These are phyloP conservation scores for Boletus sp. DNA, from an alignment of 768 basidiomycete species.

Conservation along the genomic window DNA sequence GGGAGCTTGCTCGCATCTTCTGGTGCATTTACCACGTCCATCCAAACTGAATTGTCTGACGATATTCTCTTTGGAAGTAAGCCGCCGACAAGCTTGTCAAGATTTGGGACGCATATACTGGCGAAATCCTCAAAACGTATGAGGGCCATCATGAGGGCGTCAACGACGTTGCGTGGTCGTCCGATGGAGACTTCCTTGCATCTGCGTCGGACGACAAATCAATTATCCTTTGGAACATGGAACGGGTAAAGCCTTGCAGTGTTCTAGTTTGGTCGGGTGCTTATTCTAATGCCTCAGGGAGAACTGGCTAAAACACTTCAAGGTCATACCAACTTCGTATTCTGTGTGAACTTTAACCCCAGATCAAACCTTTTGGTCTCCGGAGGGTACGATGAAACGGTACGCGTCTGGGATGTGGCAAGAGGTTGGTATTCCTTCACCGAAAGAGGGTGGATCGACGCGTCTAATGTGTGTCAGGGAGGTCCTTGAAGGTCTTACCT, in stretches of 20 bases:
- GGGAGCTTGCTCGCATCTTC: constrained; percentile 79
- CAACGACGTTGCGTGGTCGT: constrained; percentile 88
- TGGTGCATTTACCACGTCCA: constrained; percentile 49
- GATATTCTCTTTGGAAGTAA: constrained; percentile 44
- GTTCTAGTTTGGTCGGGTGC: neutral
- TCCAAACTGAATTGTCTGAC: constrained; percentile 10
- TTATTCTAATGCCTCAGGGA: constrained; percentile 38
- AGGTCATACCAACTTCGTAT: constrained; percentile 92
- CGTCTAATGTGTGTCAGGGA: constrained; percentile 46
- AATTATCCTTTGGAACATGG: constrained; percentile 80
- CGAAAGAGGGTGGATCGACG: neutral
- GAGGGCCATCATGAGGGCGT: constrained; percentile 78
- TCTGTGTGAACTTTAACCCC: constrained; percentile 90
- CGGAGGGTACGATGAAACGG: constrained; percentile 93
- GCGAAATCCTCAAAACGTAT: constrained; percentile 69
- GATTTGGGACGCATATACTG: constrained; percentile 72
- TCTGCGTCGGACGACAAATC: constrained; percentile 94
- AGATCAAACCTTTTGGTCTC: constrained; percentile 88
- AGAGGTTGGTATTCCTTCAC: constrained; percentile 49
- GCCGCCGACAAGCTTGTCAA: constrained; percentile 83
- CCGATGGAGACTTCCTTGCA: constrained; percentile 77
- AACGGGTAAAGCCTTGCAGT: constrained; percentile 42
- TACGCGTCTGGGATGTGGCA: constrained; percentile 94
- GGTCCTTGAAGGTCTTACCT: constrained; percentile 80
- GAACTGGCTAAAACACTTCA: constrained; percentile 60